Conservation (phyloP, 306 rosid species). For the Lupinus albus region DNA sequence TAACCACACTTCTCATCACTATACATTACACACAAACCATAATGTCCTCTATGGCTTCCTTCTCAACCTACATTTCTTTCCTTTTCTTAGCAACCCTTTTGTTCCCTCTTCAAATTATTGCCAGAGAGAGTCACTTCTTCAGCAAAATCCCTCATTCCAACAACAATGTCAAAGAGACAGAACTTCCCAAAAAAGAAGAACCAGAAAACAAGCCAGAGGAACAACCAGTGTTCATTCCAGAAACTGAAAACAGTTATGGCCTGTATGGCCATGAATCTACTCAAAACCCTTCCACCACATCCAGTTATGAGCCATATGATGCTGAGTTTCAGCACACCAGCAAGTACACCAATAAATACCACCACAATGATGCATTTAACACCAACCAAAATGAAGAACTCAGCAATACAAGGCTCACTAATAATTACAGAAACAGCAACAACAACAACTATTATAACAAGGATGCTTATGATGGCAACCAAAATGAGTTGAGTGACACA, state of each 20-base stretch:
- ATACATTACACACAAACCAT: neutral
- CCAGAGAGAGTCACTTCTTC: constrained; percentile 83
- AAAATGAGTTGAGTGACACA: constrained; percentile 31
- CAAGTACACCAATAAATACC: constrained; percentile 38
- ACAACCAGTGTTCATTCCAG: constrained; percentile 65
- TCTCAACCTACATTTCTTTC: constrained; percentile 39
- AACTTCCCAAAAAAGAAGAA: constrained; percentile 44
- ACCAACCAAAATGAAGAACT: constrained; percentile 40
- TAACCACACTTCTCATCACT: constrained; percentile 27
- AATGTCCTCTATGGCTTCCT: constrained; percentile 56
- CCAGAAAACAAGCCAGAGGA: constrained; percentile 49
- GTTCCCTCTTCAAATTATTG: constrained; percentile 54
- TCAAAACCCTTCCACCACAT: constrained; percentile 52
- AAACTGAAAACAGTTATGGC: constrained; percentile 71
- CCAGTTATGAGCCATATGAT: constrained; percentile 45
- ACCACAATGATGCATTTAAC: constrained; percentile 42
- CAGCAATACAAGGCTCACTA: constrained; percentile 33
- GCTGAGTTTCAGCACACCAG: constrained; percentile 44
- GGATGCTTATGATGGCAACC: constrained; percentile 26
- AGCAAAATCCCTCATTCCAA: constrained; percentile 64
- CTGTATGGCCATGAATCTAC: constrained; percentile 79
- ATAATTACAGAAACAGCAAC: neutral
- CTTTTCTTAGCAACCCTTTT: constrained; percentile 55
- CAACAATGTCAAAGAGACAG: constrained; percentile 50
- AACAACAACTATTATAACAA: constrained; percentile 37